A percentile compares a stretch with the other conserved stretches of the same genome.
Conservation (phyloP, 2,329 filamentous ascomycete species). For the Aspergillus amoenus region DNA sequence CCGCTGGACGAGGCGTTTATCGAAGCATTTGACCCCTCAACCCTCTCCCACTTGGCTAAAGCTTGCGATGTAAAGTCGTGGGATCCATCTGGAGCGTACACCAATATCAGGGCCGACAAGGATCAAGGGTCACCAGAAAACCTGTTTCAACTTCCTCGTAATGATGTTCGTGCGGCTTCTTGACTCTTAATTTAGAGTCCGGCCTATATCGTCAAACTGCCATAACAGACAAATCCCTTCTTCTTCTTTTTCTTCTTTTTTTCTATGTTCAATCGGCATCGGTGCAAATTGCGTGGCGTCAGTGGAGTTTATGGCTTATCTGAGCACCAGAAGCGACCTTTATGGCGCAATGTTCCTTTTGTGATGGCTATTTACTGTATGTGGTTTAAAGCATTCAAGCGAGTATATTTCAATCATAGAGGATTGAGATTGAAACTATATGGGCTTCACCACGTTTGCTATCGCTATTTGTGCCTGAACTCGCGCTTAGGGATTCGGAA, state of each 20-base stretch:
- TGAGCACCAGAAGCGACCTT: neutral
- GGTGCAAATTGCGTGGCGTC: neutral
- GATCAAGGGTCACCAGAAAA: slow-evolving; percentile 8
- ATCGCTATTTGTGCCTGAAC: neutral
- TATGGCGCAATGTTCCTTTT: neutral
- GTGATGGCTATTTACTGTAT: slow-evolving; percentile 1
- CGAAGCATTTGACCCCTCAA: slow-evolving; percentile 23
- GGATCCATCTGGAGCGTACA: slow-evolving; percentile 5
- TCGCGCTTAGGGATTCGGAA: neutral
- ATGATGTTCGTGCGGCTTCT: slow-evolving; percentile 2
- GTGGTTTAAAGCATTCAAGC: neutral
- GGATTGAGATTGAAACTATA: neutral
- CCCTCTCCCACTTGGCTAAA: slow-evolving; percentile 20
- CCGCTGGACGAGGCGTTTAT: slow-evolving; percentile 33
- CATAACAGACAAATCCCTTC: neutral
- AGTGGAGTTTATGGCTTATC: neutral
- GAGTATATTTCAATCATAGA: neutral
- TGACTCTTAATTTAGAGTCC: neutral
- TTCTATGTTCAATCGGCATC: neutral
- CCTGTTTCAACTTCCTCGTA: slow-evolving; percentile 9
- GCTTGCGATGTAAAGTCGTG: slow-evolving; percentile 19
- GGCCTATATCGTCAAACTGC: neutral
- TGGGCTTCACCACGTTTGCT: neutral
- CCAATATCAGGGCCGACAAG: slow-evolving; percentile 2
- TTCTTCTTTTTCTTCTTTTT: neutral